Base-by-base conservation (phyloP, 2,329 filamentous ascomycete genomes). In the Aspergillus ibericus region DNA sequence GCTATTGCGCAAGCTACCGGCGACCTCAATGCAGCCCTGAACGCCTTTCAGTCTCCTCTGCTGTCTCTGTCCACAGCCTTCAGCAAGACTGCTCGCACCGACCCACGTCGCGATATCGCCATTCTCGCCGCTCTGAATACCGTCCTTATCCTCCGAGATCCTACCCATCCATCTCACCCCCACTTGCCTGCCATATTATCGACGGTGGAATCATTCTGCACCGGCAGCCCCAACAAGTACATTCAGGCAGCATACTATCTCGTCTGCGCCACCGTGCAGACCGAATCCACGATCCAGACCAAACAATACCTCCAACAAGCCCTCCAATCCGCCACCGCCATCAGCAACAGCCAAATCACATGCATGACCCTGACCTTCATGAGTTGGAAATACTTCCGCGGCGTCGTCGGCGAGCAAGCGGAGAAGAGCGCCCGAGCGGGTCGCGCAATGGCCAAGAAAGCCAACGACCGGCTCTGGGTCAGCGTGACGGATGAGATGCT, bases 311-410 rank as follows among this genome's bases (percentile, higher is more conserved):
- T 97, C 55, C 87, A 91, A 60, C 81, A 83, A 38, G 89, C 92
- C 2, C 82, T 96, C 42, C 82, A 83, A 38, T 85, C 86, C 2
- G 88, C 90, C 12, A 88, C 88, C 63, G 80, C 81, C 7, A 87
- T 89, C 8, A 81, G 82, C 55, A 96, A 96, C 71, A 85, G 85
- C 29, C 90, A 96, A 63, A 88, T 93, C 55, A 83, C 92, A n/a
- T 88, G 88, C 49, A 89, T 97, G 63, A 88, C 89, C 5, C 84
- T 97, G 59, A 92, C 88, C 65, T 88, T 95, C 63, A 96, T 97
- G 89, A 89, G 90, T 53, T 87, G 84, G 69, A 85, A 87, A 53
- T 89, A 96, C 68, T 97, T 93, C 74, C 88, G 88, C 47, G 89
- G 89, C 59, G 88, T 93, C 13, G 86, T 96, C 4, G 92, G 92